Percentiles rank a stretch among this genome's conserved stretches.
Evolutionary conservation across 768 basidiomycete species (phyloP).

Genomic region (Mycena vitilis): DNA sequence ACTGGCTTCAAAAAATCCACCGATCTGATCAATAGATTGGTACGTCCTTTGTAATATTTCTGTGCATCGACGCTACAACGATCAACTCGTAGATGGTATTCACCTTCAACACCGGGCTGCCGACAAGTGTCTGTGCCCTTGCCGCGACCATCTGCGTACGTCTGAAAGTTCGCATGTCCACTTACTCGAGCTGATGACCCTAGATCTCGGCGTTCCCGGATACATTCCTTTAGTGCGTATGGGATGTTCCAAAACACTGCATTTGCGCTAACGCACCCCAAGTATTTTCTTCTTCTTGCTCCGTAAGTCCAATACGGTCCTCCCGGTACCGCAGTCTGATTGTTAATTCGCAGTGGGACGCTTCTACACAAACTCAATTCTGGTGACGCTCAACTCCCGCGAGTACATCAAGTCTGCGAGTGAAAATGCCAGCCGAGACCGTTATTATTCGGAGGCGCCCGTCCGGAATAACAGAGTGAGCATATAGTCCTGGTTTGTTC

Average conservation of each 20-base stretch:
- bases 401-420: constrained; percentile 12
- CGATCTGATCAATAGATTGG: constrained; percentile 24
- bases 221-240: constrained; percentile 18
- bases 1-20: constrained; percentile 11
- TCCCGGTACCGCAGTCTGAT: background rate
- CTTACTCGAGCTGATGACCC: background rate
- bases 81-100: too few relatives aligned
- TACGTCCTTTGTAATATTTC: too few relatives aligned
- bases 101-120: constrained; percentile 14
- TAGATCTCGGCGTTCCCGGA: constrained; percentile 7
- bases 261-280: background rate
- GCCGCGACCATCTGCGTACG: background rate
- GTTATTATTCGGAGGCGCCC: too few relatives aligned
- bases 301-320: background rate
- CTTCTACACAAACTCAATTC: constrained; percentile 20
- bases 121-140: background rate
- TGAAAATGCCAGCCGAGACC: background rate
- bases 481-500: too few relatives aligned
- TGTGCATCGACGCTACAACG: too few relatives aligned
- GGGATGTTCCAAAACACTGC: background rate
- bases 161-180: background rate
- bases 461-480: too few relatives aligned
- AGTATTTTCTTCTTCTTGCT: constrained; percentile 22
- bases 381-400: constrained; percentile 17
- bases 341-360: background rate